A percentile compares a stretch with the other conserved stretches of the same genome.
Evolutionary conservation across 768 basidiomycete species (phyloP).

Genomic region (Hebeloma cylindrosporum): DNA sequence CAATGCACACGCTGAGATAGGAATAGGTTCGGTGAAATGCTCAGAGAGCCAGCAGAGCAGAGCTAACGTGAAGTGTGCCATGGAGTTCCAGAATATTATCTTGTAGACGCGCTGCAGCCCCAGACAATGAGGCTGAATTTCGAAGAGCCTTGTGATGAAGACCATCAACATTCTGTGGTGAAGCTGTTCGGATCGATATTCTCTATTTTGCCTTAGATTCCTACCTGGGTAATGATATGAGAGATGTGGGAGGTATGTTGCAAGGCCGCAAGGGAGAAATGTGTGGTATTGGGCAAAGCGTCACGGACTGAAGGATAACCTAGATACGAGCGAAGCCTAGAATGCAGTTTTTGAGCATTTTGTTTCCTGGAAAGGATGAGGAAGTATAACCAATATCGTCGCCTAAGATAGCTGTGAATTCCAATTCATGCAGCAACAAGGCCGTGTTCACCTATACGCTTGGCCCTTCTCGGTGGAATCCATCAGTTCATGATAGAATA

Average conservation of each 20-base stretch:
- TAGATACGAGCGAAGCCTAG: constrained; percentile 70
- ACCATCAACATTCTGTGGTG: constrained; percentile 80
- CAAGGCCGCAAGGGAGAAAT: constrained; percentile 82
- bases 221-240: constrained; percentile 76
- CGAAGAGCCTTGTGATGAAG: constrained; percentile 80
- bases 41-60: not conserved
- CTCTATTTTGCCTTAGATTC: not conserved
- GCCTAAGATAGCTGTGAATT: no score
- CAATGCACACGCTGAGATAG: constrained; percentile 70
- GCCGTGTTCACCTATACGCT: constrained; percentile 59
- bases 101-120: constrained; percentile 39
- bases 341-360: not conserved
- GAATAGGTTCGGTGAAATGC: not conserved
- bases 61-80: constrained; percentile 74
- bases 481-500: constrained; percentile 82
- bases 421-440: not conserved
- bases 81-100: constrained; percentile 77
- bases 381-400: constrained; percentile 70
- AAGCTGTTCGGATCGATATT: not conserved
- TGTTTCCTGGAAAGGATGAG: constrained; percentile 10
- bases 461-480: constrained; percentile 69
- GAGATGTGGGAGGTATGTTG: constrained; percentile 64
- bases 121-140: constrained; percentile 25
- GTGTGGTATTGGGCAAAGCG: constrained; percentile 84
- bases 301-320: constrained; percentile 89